A percentile compares a stretch with the other conserved stretches of the same genome.
phyloP scores from a whole-genome alignment of 1,139 yeast species.

The Nakaseomyces sp. region DNA sequence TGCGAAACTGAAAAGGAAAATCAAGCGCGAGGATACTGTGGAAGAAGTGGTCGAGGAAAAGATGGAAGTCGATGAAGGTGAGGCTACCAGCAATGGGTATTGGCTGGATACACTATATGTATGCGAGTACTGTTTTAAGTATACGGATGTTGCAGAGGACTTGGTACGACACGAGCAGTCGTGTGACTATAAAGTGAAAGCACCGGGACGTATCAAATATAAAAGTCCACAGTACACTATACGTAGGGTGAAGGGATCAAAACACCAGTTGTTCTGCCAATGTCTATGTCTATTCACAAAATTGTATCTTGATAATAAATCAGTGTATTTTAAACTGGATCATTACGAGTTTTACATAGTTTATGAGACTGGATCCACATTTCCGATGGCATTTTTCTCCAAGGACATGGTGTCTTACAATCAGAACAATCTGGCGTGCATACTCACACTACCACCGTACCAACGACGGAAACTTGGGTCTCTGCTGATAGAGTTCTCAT shows the following conservation, averaged over 20 bases:
- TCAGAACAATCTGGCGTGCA: conserved; percentile 80
- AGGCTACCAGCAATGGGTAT: conserved; percentile 8
- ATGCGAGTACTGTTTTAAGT: conserved; percentile 80
- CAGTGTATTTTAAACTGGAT: conserved; percentile 72
- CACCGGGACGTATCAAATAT: conserved; percentile 65
- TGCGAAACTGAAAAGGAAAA: background rate
- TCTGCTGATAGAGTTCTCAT: conserved; percentile 73
- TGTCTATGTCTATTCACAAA: conserved; percentile 78
- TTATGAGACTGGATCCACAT: conserved; percentile 39
- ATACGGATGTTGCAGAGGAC: conserved; percentile 41
- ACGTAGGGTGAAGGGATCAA: conserved; percentile 56
- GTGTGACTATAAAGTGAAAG: conserved; percentile 41
- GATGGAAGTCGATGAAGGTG: background rate
- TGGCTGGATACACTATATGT: conserved; percentile 61
- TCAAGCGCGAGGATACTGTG: too few relatives aligned
- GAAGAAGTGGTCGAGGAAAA: too few relatives aligned
- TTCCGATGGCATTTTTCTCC: conserved; percentile 87
- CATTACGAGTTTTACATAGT: conserved; percentile 71
- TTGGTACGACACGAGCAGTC: conserved; percentile 37
- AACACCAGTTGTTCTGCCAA: conserved; percentile 64
- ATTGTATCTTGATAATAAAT: conserved; percentile 82
- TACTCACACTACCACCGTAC: conserved; percentile 84
- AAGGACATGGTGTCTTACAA: conserved; percentile 81
- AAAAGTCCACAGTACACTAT: conserved; percentile 51
- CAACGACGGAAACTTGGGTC: conserved; percentile 75